A percentile compares a stretch with the other conserved stretches of the same genome.
Conservation (phyloP, 2,329 filamentous ascomycete species). For the Colletotrichum ledebouriae region DNA sequence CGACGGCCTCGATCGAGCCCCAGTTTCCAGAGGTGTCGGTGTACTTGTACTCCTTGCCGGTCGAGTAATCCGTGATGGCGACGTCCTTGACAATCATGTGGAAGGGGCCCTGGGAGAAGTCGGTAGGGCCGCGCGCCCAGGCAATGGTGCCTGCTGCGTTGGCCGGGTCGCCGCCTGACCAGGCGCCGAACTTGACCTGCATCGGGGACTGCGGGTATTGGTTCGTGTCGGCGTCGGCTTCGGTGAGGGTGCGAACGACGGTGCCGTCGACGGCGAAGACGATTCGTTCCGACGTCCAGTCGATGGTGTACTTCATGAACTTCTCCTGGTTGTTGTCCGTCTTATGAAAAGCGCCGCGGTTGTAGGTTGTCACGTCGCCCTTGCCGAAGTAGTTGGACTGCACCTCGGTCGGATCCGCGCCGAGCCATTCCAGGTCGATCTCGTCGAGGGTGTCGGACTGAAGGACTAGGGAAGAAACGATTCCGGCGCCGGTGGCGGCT, state of each 20-base stretch:
- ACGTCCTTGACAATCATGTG: conserved; percentile 86
- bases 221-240: conserved; percentile 73
- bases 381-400: conserved; percentile 99
- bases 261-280: conserved; percentile 87
- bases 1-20: conserved; percentile 85
- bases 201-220: conserved; percentile 97
- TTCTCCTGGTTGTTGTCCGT: conserved; percentile 76
- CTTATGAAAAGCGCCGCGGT: conserved; percentile 85
- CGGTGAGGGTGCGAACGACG: conserved; percentile 81
- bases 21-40: conserved; percentile 82
- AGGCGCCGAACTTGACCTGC: conserved; percentile 92
- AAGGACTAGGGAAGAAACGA: conserved; percentile 92
- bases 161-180: conserved; percentile 88
- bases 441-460: conserved; percentile 94
- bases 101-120: conserved; percentile 88
- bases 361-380: conserved; percentile 86
- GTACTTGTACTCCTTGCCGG: conserved; percentile 87
- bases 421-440: conserved; percentile 98
- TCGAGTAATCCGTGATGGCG: conserved; percentile 90
- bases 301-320: conserved; percentile 89
- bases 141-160: conserved; percentile 86
- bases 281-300: conserved; percentile 90
- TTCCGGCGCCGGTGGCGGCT: conserved; percentile 87
- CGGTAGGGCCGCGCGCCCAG: conserved; percentile 89
- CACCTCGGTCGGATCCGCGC: conserved; percentile 80